Evolutionary conservation across 805 yeast species (phyloP).

Genomic region (Nakazawaea laoshanensis): DNA sequence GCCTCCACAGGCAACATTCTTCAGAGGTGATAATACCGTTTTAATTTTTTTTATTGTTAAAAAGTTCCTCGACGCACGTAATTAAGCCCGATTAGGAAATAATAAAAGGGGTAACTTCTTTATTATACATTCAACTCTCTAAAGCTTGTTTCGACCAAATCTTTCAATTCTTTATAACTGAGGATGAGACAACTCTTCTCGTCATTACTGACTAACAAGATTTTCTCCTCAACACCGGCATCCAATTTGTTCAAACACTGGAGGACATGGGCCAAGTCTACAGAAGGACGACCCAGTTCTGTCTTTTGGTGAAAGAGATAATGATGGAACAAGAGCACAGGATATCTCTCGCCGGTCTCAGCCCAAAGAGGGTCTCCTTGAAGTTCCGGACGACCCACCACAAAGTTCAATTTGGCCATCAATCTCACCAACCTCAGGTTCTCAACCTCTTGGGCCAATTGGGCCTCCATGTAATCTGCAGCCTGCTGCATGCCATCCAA

Average conservation of each 20-base stretch:
- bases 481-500: constrained; percentile 42
- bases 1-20: too few species aligned
- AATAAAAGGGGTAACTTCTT: too few species aligned
- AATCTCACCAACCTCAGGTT: constrained; percentile 82
- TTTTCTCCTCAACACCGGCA: constrained; percentile 80
- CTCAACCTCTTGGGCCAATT: constrained; percentile 68
- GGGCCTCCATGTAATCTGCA: constrained; percentile 52
- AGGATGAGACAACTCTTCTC: constrained; percentile 81
- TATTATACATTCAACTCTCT: constrained; percentile 28
- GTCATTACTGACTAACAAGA: constrained; percentile 75
- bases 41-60: too few species aligned
- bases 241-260: constrained; percentile 80
- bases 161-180: constrained; percentile 75
- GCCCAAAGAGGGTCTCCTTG: constrained; percentile 53
- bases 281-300: constrained; percentile 64
- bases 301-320: constrained; percentile 81
- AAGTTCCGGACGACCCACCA: constrained; percentile 66
- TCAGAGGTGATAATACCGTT: too few species aligned
- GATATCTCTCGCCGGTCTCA: constrained; percentile 68
- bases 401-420: constrained; percentile 70
- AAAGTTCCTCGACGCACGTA: too few species aligned
- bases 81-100: too few species aligned
- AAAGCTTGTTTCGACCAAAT: constrained; percentile 61
- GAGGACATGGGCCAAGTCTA: constrained; percentile 79
- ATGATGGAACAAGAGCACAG: constrained; percentile 69